These are phyloP conservation scores for Epichloe gansuensis DNA, from an alignment of 2,329 filamentous ascomycete genomes.

Conservation along the genomic window DNA sequence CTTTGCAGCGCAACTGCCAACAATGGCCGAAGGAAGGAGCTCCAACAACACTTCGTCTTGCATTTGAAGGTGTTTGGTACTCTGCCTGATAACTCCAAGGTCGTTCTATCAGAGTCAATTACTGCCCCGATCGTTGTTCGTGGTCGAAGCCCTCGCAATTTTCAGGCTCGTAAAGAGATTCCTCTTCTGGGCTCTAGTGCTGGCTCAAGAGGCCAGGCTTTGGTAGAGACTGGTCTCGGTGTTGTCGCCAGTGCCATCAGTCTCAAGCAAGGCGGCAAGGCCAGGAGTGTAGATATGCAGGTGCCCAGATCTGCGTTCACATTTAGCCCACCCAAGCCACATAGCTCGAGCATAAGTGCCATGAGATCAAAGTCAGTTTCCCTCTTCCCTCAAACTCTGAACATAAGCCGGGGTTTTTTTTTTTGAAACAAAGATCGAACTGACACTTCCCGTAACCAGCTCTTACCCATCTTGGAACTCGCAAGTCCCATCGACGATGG, in stretches of 20 bases:
- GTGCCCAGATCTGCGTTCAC: conserved; percentile 45
- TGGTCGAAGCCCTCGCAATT: conserved; percentile 85
- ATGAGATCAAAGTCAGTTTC: conserved; percentile 47
- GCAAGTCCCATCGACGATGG: conserved; percentile 38
- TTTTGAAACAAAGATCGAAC: conserved; percentile 14
- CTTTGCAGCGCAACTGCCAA: conserved; percentile 71
- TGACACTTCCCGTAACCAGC: conserved; percentile 39
- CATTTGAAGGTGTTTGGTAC: conserved; percentile 78
- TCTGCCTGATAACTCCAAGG: conserved; percentile 69
- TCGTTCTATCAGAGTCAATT: conserved; percentile 69
- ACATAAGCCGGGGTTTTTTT: background rate
- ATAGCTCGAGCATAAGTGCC: conserved; percentile 36
- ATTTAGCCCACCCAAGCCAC: conserved; percentile 44
- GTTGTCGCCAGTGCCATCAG: conserved; percentile 46
- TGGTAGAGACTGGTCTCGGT: conserved; percentile 50
- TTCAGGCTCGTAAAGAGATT: conserved; percentile 86
- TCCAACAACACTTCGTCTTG: conserved; percentile 92
- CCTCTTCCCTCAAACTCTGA: background rate
- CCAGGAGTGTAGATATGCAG: conserved; percentile 39
- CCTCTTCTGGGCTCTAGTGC: conserved; percentile 69
- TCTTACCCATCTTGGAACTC: conserved; percentile 47
- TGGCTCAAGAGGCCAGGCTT: conserved; percentile 63
- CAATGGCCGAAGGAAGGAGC: conserved; percentile 85
- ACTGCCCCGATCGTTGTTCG: conserved; percentile 90
- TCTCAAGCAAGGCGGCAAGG: conserved; percentile 42